Conservation (phyloP, 2,329 filamentous ascomycete species). For the Lasiodiplodia citricola region DNA sequence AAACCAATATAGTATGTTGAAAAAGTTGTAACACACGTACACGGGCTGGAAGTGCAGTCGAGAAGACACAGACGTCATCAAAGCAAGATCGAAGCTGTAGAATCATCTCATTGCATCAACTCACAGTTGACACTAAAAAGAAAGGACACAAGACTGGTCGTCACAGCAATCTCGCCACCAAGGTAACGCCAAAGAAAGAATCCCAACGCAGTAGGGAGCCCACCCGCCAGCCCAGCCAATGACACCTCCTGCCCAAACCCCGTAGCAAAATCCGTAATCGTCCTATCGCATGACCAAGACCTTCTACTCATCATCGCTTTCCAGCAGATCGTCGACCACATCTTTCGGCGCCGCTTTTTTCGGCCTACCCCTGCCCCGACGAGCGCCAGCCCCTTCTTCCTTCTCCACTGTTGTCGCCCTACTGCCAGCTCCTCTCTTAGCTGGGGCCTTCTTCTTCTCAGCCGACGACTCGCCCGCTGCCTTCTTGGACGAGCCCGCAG, state of each 20-base stretch:
- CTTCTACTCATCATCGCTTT: constrained; percentile 19
- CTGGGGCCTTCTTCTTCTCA: background rate
- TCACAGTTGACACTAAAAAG: background rate
- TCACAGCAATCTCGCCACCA: background rate
- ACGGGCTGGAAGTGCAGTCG: too few relatives aligned
- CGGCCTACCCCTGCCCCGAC: constrained; percentile 7
- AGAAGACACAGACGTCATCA: too few relatives aligned
- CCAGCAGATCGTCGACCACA: constrained; percentile 26
- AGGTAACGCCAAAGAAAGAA: background rate
- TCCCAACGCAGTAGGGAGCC: background rate
- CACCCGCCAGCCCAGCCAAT: background rate
- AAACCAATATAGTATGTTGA: too few relatives aligned
- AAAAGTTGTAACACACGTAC: too few relatives aligned
- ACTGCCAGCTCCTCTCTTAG: background rate
- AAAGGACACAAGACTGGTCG: background rate
- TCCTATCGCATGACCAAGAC: background rate
- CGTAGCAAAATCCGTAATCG: background rate
- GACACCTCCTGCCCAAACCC: background rate
- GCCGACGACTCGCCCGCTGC: background rate
- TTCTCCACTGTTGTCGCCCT: background rate
- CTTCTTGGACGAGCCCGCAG: background rate
- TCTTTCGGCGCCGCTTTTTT: constrained; percentile 18
- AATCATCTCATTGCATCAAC: background rate
- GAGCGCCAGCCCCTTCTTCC: background rate
- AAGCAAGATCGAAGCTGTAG: background rate